A percentile compares a stretch with the other conserved stretches of the same genome.
These are phyloP conservation scores for Medicago truncatula DNA, from an alignment of 306 rosid species.

Conservation along the genomic window MtrunA17r5.0-ANR NC_053045.1:33539001-33539500, in stretches of 20 bases:
- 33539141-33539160: conserved; percentile 32
- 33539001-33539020: conserved; percentile 81
- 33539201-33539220: conserved; percentile 20
- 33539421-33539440: no score
- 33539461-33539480: no score
- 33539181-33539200: background rate
- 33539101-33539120: conserved; percentile 89
- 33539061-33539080: conserved; percentile 87
- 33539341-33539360: no score
- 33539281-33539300: conserved; percentile 9
- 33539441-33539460: no score
- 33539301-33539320: conserved; percentile 7
- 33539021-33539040: conserved; percentile 89
- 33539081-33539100: conserved; percentile 82
- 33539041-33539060: conserved; percentile 90
- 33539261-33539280: background rate
- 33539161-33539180: conserved; percentile 19
- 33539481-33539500: background rate
- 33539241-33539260: background rate
- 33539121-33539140: conserved; percentile 86
- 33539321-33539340: background rate
- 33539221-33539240: conserved; percentile 13
- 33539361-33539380: no score
- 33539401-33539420: no score
- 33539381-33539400: no score